These are phyloP conservation scores for Cercospora brassicicola DNA, from an alignment of 2,329 filamentous ascomycete genomes.

Conservation along the genomic window DNA sequence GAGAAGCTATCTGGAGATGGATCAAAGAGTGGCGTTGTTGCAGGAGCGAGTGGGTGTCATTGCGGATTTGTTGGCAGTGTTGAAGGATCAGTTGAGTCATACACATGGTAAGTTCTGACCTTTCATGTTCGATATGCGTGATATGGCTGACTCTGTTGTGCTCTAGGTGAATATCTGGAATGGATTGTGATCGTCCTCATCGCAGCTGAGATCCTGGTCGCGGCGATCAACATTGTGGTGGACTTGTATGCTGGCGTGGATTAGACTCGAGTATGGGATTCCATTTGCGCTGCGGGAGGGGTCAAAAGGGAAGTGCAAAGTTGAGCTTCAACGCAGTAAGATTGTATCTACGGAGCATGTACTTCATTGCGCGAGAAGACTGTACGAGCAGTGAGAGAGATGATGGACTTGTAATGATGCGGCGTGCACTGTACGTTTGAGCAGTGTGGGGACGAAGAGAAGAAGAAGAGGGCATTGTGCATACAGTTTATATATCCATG, in stretches of 20 bases:
- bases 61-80: conserved; percentile 83
- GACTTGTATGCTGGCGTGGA: conserved; percentile 71
- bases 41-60: conserved; percentile 92
- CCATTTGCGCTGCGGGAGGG: neutral
- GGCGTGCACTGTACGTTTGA: neutral
- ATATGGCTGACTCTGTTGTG: conserved; percentile 1
- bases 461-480: neutral
- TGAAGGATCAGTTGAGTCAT: conserved; percentile 94
- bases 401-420: neutral
- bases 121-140: too few species aligned
- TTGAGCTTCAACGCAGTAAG: neutral
- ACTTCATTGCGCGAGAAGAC: neutral
- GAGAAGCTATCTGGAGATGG: conserved; percentile 94
- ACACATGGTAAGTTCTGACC: conserved; percentile 63
- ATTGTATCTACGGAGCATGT: neutral
- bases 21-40: conserved; percentile 84
- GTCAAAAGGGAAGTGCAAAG: neutral
- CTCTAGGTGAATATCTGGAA: conserved; percentile 50
- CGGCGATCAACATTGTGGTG: conserved; percentile 86
- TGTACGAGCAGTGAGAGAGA: neutral
- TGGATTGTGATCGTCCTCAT: conserved; percentile 86
- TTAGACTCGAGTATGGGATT: neutral
- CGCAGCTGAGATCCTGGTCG: conserved; percentile 86
- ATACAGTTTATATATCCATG: neutral
- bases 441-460: neutral